Conservation (phyloP, 352 stramenopile species). For the Globisporangium polare region DNA sequence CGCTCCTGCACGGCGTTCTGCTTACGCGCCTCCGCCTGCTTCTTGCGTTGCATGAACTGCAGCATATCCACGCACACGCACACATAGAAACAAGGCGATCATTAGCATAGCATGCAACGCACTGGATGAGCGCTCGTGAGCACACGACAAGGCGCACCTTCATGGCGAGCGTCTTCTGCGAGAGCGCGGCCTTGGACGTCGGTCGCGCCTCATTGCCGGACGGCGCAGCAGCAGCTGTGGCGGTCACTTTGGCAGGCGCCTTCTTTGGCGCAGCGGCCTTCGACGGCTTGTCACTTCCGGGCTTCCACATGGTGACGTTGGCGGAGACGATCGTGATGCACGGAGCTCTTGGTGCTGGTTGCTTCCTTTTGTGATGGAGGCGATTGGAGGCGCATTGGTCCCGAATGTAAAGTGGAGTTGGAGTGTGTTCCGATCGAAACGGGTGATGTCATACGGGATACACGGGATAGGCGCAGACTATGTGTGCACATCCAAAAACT, state of each 20-base stretch:
- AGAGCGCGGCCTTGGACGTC: constrained; percentile 49
- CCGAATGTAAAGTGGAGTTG: not conserved
- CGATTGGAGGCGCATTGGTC: constrained; percentile 12
- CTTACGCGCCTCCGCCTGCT: constrained; percentile 50
- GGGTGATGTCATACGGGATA: too few species aligned
- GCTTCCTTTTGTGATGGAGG: not conserved
- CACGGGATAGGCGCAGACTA: not conserved
- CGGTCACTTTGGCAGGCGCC: not conserved
- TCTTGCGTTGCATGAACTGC: constrained; percentile 88
- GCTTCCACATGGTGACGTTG: constrained; percentile 20
- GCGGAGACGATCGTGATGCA: not conserved
- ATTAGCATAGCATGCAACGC: not conserved
- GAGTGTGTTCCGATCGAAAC: too few species aligned
- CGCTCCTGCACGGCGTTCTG: constrained; percentile 45
- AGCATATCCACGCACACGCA: not conserved
- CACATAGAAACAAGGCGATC: not conserved
- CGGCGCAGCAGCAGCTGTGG: constrained; percentile 13
- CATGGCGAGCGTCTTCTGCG: constrained; percentile 85
- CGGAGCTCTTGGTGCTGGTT: constrained; percentile 5
- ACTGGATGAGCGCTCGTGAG: too few species aligned
- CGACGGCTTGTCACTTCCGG: constrained; percentile 15
- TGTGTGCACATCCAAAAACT: too few species aligned
- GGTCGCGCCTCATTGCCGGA: constrained; percentile 16
- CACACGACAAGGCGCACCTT: constrained; percentile 43
- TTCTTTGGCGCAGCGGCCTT: not conserved